Evolutionary conservation across 2,329 filamentous ascomycete species (phyloP).

Genomic region (Nothopassalora personata): DNA sequence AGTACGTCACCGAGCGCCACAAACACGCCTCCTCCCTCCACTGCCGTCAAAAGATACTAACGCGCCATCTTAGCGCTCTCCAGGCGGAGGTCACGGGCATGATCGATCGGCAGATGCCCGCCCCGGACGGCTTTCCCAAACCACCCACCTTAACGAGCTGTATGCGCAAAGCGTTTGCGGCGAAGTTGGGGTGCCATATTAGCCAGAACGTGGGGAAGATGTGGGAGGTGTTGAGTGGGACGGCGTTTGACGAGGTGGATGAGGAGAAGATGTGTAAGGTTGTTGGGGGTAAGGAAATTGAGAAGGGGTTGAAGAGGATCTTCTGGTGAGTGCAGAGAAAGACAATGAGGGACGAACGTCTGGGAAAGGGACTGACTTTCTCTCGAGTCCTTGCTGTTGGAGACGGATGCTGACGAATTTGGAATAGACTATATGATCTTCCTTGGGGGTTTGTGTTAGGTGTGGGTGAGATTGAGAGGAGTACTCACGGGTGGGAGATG

Average conservation of each 20-base stretch:
- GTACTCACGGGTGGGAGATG: background rate
- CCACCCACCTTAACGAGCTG: constrained; percentile 27
- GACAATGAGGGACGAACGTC: background rate
- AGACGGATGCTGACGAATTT: too few species aligned
- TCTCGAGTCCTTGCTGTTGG: too few species aligned
- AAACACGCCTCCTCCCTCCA: background rate
- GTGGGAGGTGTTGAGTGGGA: constrained; percentile 29
- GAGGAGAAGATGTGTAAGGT: constrained; percentile 21
- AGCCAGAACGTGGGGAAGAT: constrained; percentile 25
- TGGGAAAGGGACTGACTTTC: background rate
- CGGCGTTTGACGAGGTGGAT: constrained; percentile 24
- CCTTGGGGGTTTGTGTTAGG: constrained; percentile 3
- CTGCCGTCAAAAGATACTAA: background rate
- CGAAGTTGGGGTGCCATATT: constrained; percentile 16
- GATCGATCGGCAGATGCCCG: constrained; percentile 22
- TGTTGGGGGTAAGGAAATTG: constrained; percentile 11
- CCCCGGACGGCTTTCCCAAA: constrained; percentile 17
- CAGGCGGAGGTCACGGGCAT: constrained; percentile 23
- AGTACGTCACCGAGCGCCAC: constrained; percentile 19
- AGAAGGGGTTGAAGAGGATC: constrained; percentile 16
- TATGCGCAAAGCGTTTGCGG: constrained; percentile 27
- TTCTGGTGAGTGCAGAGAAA: constrained; percentile 6
- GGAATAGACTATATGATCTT: constrained; percentile 5
- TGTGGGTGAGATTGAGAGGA: background rate
- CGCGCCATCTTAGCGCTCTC: constrained; percentile 17